Evolutionary conservation across 2,329 filamentous ascomycete genomes (phyloP).

Genomic region (Metarhizium sp.): DNA sequence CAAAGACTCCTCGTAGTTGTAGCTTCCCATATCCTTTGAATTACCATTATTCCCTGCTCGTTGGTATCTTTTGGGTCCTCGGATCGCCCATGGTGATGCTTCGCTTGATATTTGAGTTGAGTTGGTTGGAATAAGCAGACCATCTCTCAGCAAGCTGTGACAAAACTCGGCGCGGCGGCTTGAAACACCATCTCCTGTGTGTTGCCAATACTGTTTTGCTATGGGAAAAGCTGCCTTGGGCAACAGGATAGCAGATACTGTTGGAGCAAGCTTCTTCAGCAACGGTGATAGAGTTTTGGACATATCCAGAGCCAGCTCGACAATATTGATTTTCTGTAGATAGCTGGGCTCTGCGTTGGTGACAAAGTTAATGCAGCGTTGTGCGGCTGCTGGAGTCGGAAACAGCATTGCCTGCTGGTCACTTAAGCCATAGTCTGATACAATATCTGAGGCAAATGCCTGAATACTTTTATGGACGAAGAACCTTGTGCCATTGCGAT

Average conservation of each 20-base stretch:
- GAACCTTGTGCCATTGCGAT: conserved; percentile 51
- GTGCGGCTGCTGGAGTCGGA: conserved; percentile 60
- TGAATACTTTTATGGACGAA: conserved; percentile 82
- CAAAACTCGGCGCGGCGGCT: conserved; percentile 90
- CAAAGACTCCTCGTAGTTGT: conserved; percentile 30
- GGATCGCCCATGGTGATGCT: conserved; percentile 33
- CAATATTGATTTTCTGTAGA: conserved; percentile 37
- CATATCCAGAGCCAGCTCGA: conserved; percentile 55
- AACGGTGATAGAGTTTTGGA: conserved; percentile 40
- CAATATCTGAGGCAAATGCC: conserved; percentile 60
- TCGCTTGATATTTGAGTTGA: conserved; percentile 16
- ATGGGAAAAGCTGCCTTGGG: conserved; percentile 55
- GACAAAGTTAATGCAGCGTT: conserved; percentile 68
- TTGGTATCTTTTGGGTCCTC: conserved; percentile 76
- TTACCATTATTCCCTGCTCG: conserved; percentile 21
- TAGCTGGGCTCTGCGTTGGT: conserved; percentile 42
- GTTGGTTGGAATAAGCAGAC: conserved; percentile 36
- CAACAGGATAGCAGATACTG: conserved; percentile 63
- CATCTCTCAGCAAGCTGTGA: conserved; percentile 62
- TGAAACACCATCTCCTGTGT: conserved; percentile 85
- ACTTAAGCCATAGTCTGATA: conserved; percentile 50
- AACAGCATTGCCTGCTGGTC: conserved; percentile 73
- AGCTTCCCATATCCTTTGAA: background rate
- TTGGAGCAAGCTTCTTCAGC: conserved; percentile 46
- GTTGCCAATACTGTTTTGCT: conserved; percentile 97